These are phyloP conservation scores for Pythium phragmiticola DNA, from an alignment of 352 stramenopile species.

Conservation along the genomic window DNA sequence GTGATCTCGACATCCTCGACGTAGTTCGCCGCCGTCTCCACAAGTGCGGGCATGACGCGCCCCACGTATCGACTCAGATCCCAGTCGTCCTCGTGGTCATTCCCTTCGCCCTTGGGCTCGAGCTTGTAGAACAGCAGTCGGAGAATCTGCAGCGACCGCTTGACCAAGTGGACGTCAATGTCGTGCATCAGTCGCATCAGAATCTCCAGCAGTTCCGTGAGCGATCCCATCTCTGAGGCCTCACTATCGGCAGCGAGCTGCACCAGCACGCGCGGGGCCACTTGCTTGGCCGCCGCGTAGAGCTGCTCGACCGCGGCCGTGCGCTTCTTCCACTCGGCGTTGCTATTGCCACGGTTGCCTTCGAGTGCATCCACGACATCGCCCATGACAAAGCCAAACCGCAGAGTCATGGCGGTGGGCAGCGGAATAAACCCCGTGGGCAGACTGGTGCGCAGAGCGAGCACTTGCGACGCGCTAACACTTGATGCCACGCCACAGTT, in stretches of 20 bases:
- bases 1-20: slow-evolving; percentile 54
- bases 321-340: slow-evolving; percentile 73
- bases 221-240: background rate
- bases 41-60: slow-evolving; percentile 44
- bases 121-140: slow-evolving; percentile 56
- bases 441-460: slow-evolving; percentile 23
- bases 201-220: slow-evolving; percentile 44
- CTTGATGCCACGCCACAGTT: background rate
- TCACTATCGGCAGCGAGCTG: background rate
- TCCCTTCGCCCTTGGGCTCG: slow-evolving; percentile 13
- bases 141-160: slow-evolving; percentile 59
- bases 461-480: slow-evolving; percentile 24
- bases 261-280: slow-evolving; percentile 18
- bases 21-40: slow-evolving; percentile 59
- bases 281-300: slow-evolving; percentile 38
- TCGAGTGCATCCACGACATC: slow-evolving; percentile 40
- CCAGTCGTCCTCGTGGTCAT: slow-evolving; percentile 1
- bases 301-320: slow-evolving; percentile 58
- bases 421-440: background rate
- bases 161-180: slow-evolving; percentile 63
- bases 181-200: slow-evolving; percentile 57
- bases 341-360: slow-evolving; percentile 49
- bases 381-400: slow-evolving; percentile 49
- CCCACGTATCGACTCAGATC: slow-evolving; percentile 31
- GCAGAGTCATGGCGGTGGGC: slow-evolving; percentile 13